These are phyloP conservation scores for Silene conica DNA, from an alignment of 148 eudicot species.

Conservation along the genomic window DNA sequence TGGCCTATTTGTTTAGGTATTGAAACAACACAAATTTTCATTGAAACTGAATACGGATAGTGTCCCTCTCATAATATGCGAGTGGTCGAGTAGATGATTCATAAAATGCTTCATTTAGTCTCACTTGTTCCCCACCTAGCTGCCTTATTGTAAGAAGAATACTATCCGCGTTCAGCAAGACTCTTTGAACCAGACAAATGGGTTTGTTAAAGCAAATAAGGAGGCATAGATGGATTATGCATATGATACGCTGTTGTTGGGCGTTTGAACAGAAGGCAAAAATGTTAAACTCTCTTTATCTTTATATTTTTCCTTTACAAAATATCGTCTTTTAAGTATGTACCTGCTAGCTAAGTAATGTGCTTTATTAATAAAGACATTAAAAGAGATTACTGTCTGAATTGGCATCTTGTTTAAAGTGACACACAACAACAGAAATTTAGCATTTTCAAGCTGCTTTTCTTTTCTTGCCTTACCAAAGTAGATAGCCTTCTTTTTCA, in stretches of 20 bases:
- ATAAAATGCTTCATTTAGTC: no score
- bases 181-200: no score
- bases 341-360: slow-evolving; percentile 17
- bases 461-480: slow-evolving; percentile 24
- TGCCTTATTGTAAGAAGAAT: no score
- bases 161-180: no score
- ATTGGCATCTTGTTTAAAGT: slow-evolving; percentile 32
- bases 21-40: no score
- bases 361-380: background rate
- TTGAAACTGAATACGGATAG: no score
- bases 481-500: slow-evolving; percentile 26
- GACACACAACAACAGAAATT: slow-evolving; percentile 8
- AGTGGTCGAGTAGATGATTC: no score
- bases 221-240: no score
- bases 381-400: slow-evolving; percentile 23
- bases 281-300: background rate
- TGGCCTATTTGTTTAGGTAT: no score
- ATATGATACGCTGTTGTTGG: background rate
- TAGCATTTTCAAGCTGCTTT: slow-evolving; percentile 29
- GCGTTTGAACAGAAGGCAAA: background rate
- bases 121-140: no score
- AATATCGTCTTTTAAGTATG: slow-evolving; percentile 10
- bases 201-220: background rate
- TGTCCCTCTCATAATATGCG: no score
- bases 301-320: slow-evolving; percentile 4